These are phyloP conservation scores for Uronychia binucleata DNA, from an alignment of 73 alveolate species.

Conservation along the genomic window DNA sequence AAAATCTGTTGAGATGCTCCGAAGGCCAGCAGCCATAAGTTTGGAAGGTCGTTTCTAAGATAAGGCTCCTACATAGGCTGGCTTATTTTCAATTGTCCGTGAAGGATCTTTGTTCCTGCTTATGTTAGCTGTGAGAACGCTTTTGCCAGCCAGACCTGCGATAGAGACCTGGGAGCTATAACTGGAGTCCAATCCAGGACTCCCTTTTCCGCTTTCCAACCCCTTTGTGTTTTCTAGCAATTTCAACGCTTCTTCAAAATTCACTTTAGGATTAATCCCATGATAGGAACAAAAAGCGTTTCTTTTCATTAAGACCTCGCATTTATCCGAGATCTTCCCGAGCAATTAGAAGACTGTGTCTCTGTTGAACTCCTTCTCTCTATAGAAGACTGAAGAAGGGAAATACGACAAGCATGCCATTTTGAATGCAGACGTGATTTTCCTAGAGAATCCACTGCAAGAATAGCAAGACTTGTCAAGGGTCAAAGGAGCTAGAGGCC, in stretches of 20 bases:
- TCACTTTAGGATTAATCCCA: background rate
- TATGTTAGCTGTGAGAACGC: too few species aligned
- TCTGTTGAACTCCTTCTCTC: background rate
- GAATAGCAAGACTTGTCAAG: slow-evolving; percentile 41
- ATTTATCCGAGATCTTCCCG: background rate
- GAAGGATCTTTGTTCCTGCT: too few species aligned
- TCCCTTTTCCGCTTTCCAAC: too few species aligned
- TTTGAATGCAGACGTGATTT: slow-evolving; percentile 41
- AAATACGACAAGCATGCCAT: slow-evolving; percentile 59
- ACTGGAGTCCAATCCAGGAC: too few species aligned
- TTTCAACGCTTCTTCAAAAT: background rate
- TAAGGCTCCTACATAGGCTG: too few species aligned
- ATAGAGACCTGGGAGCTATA: too few species aligned
- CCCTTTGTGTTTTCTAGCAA: too few species aligned
- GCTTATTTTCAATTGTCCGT: too few species aligned
- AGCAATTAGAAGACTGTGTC: background rate
- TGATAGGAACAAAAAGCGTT: background rate
- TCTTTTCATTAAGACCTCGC: background rate
- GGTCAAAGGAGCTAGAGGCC: background rate
- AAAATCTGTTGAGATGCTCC: too few species aligned
- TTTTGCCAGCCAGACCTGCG: too few species aligned
- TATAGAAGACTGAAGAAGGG: slow-evolving; percentile 37
- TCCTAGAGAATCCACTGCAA: slow-evolving; percentile 24
- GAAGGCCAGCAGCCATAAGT: too few species aligned
- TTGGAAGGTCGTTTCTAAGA: too few species aligned